Evolutionary conservation across 495 filamentous ascomycete species (phyloP).

Genomic region (Penicillium flavigenum): DNA sequence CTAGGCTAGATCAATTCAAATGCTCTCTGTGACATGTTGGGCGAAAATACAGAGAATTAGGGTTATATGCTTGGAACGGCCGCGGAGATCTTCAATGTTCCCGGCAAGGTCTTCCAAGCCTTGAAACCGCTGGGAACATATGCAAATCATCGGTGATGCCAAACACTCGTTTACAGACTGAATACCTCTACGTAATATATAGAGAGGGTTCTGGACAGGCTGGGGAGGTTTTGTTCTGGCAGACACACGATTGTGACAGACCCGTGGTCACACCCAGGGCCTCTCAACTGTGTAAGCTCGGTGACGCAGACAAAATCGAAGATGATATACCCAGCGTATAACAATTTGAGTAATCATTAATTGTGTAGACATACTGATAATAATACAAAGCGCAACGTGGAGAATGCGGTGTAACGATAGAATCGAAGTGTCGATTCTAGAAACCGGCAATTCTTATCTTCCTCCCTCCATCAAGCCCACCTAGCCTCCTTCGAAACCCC

Average conservation of each 20-base stretch:
- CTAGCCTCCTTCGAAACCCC: conserved; percentile 5
- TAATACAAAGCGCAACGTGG: not conserved
- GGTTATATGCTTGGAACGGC: not conserved
- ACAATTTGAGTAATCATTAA: not conserved
- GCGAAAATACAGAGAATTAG: not conserved
- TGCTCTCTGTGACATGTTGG: not conserved
- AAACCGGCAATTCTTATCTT: conserved; percentile 14
- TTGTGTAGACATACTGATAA: not conserved
- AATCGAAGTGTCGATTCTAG: not conserved
- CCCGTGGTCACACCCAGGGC: not conserved
- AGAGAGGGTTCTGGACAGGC: not conserved
- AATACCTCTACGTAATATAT: not conserved
- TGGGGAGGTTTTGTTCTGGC: not conserved
- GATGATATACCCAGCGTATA: not conserved
- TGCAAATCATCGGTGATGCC: not conserved
- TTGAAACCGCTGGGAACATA: not conserved
- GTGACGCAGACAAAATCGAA: not conserved
- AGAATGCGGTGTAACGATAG: not conserved
- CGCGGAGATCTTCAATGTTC: not conserved
- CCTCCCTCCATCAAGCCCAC: conserved; percentile 4
- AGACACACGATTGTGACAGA: not conserved
- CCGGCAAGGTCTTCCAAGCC: not conserved
- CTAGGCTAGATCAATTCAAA: not conserved
- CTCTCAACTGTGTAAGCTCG: not conserved
- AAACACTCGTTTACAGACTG: not conserved